These are phyloP conservation scores for Candida coquimbonensis DNA, from an alignment of 805 yeast species.

Conservation along the genomic window DNA sequence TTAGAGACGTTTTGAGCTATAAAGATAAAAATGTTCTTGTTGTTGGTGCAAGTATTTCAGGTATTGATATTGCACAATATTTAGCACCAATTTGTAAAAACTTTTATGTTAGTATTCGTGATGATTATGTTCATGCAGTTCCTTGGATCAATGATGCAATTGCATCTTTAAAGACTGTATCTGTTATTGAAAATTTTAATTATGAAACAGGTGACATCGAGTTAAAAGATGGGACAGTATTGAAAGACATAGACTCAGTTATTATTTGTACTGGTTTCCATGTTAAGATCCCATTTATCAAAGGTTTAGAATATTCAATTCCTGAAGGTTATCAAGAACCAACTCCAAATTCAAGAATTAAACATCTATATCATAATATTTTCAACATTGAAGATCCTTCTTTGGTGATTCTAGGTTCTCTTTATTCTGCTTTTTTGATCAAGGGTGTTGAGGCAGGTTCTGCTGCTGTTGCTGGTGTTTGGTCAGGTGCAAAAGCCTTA, in stretches of 20 bases:
- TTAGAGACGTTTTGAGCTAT: slow-evolving; percentile 34
- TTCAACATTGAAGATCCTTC: slow-evolving; percentile 41
- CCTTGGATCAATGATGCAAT: slow-evolving; percentile 28
- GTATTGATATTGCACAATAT: slow-evolving; percentile 39
- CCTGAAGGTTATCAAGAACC: slow-evolving; percentile 16
- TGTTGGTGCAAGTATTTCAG: slow-evolving; percentile 38
- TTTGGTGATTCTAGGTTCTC: slow-evolving; percentile 35
- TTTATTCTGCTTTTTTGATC: slow-evolving; percentile 37
- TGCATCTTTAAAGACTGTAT: slow-evolving; percentile 20
- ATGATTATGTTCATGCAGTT: slow-evolving; percentile 51
- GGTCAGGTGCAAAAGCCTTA: slow-evolving; percentile 35
- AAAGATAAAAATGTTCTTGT: slow-evolving; percentile 33
- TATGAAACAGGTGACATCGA: slow-evolving; percentile 21
- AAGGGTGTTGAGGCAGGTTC: slow-evolving; percentile 44
- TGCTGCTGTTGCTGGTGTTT: slow-evolving; percentile 51
- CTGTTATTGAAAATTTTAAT: slow-evolving; percentile 21
- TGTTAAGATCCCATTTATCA: slow-evolving; percentile 31
- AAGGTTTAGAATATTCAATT: slow-evolving; percentile 18
- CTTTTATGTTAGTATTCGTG: slow-evolving; percentile 37
- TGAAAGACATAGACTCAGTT: slow-evolving; percentile 30
- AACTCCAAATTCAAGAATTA: slow-evolving; percentile 28
- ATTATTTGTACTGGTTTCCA: slow-evolving; percentile 40
- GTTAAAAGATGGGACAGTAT: slow-evolving; percentile 26
- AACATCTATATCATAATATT: slow-evolving; percentile 38
- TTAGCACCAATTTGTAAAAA: slow-evolving; percentile 28